A percentile compares a stretch with the other conserved stretches of the same genome.
Evolutionary conservation across 2,329 filamentous ascomycete species (phyloP).

Genomic region (Fusarium hainanense): DNA sequence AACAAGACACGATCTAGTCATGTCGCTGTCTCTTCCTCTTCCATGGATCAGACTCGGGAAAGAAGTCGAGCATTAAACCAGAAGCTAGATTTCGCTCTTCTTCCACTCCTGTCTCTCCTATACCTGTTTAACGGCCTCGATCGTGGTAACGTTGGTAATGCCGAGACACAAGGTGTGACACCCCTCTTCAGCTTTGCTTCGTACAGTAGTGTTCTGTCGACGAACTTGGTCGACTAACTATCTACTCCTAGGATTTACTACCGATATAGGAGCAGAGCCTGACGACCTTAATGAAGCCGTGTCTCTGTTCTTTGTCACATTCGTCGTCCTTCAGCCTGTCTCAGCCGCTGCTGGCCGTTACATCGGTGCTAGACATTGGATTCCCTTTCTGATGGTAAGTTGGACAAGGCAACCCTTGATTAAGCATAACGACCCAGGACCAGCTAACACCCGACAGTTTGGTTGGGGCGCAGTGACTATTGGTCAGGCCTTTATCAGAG

Average conservation of each 20-base stretch:
- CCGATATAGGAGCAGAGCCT: slow-evolving; percentile 42
- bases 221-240: not conserved
- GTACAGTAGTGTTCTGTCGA: not conserved
- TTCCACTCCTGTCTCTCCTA: slow-evolving; percentile 54
- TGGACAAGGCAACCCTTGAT: not conserved
- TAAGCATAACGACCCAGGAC: not conserved
- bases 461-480: slow-evolving; percentile 44
- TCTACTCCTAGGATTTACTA: slow-evolving; percentile 38
- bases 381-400: slow-evolving; percentile 44
- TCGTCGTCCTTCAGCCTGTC: slow-evolving; percentile 43
- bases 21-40: not conserved
- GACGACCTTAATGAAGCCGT: slow-evolving; percentile 46
- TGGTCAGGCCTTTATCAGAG: slow-evolving; percentile 42
- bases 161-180: slow-evolving; percentile 51
- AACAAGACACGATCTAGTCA: slow-evolving; percentile 18
- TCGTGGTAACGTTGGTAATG: slow-evolving; percentile 56
- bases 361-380: slow-evolving; percentile 44
- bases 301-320: slow-evolving; percentile 46
- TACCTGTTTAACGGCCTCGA: slow-evolving; percentile 57
- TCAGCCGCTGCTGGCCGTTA: slow-evolving; percentile 45
- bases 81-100: slow-evolving; percentile 51
- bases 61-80: slow-evolving; percentile 46
- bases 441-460: slow-evolving; percentile 35
- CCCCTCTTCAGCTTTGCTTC: not conserved
- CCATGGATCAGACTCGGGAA: slow-evolving; percentile 11